Evolutionary conservation across 495 filamentous ascomycete genomes (phyloP), one percentile per base, ranked within the genome.

Genomic region (Xylaria nigripes): DNA sequence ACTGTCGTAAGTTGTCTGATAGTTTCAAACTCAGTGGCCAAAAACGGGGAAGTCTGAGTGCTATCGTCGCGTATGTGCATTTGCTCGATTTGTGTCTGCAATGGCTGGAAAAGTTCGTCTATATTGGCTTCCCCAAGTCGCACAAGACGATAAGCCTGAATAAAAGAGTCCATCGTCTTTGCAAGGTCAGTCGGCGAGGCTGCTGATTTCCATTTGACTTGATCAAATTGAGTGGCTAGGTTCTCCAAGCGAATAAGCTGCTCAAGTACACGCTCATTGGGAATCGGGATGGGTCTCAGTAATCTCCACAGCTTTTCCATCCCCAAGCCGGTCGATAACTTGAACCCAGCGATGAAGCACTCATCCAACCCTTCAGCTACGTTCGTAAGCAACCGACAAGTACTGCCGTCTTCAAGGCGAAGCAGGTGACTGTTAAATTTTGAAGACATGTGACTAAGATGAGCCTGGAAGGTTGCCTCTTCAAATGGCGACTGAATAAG

Each of bases 271-370:
- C 59, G 53, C 12, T 65, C 54, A 34, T 65, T 62, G 2, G 64
- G 60, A 7, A 78, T 69, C 1, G 75, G 71, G 30, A 69, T 62
- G 12, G 90, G 90, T 59, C 82, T 78, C 59, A 92, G 81, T 0
- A 68, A 57, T 34, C 77, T 76, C 93, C 93, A 98, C 1, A 97
- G 74, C 23, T 68, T 69, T 63, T 95, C 88, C 89, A 97, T 95
- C 56, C 81, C 84, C 16, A 89, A 76, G 1, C 91, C 91, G 2
- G 82, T 91, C 0, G 73, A 80, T 6, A 93, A 70, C 42, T 83
- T 80, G 61, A 81, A 81, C 2, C 71, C 75, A 12, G 71, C 65
- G 2, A 66, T 60, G 40, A 81, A 80, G 38, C 69, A 70, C 5
- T 65, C 65, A 23, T 76, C 63, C 1, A 78, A 61, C 6, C 56